These are phyloP conservation scores for Trichoderma sp. DNA, from an alignment of 2,329 filamentous ascomycete genomes.

Conservation along the genomic window DNA sequence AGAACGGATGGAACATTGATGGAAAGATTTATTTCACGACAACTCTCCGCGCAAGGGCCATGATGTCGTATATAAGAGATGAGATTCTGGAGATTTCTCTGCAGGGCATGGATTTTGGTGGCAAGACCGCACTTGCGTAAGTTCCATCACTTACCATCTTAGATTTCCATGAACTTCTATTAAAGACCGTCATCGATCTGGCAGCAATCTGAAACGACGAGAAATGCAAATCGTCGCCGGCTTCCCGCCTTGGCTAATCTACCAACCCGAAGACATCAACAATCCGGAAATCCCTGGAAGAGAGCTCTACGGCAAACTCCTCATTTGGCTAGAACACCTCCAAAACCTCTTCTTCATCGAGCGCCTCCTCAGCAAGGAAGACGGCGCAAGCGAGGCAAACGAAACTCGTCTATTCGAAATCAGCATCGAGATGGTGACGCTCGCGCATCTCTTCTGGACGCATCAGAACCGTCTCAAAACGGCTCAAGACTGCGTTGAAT, in stretches of 20 bases:
- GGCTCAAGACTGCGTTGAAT: slow-evolving; percentile 49
- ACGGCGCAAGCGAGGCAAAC: slow-evolving; percentile 36
- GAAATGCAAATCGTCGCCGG: slow-evolving; percentile 20
- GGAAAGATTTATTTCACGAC: slow-evolving; percentile 23
- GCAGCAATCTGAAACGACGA: slow-evolving; percentile 17
- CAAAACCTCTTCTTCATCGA: slow-evolving; percentile 63
- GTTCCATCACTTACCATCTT: background rate
- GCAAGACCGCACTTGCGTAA: slow-evolving; percentile 20
- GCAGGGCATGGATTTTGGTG: slow-evolving; percentile 21
- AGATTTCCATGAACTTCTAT: background rate
- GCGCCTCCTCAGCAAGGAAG: slow-evolving; percentile 53
- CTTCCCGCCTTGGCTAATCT: slow-evolving; percentile 26
- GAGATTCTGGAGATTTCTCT: slow-evolving; percentile 27
- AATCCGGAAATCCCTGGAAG: slow-evolving; percentile 48
- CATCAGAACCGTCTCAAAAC: slow-evolving; percentile 49
- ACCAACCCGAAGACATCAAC: slow-evolving; percentile 46
- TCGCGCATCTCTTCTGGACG: slow-evolving; percentile 51
- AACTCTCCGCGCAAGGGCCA: slow-evolving; percentile 23
- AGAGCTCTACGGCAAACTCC: slow-evolving; percentile 48
- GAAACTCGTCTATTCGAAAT: slow-evolving; percentile 47
- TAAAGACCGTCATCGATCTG: background rate
- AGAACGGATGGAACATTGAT: slow-evolving; percentile 28
- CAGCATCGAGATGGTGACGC: slow-evolving; percentile 51
- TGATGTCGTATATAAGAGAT: slow-evolving; percentile 27
- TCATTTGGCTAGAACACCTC: slow-evolving; percentile 54